These are phyloP conservation scores for Ilex asprella DNA, from an alignment of 257 asterid species.

Conservation along the genomic window DNA sequence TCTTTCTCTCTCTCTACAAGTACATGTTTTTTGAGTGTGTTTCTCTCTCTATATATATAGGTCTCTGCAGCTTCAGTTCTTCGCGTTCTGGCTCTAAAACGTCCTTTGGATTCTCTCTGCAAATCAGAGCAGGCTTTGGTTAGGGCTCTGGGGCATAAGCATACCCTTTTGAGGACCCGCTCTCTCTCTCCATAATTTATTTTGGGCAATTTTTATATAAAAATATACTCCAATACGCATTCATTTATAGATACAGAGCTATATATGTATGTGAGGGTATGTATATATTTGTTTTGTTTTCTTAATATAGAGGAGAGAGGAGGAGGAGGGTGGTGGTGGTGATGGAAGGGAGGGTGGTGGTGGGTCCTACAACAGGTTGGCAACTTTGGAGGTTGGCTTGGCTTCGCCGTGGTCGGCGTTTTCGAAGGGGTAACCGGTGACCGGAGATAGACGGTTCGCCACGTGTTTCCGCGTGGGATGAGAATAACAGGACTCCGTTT, in stretches of 20 bases:
- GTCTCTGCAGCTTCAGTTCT: constrained; percentile 34
- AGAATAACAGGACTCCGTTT: neutral
- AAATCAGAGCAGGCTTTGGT: constrained; percentile 63
- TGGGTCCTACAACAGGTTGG: constrained; percentile 12
- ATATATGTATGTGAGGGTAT: neutral
- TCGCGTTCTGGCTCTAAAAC: constrained; percentile 32
- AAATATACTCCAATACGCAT: neutral
- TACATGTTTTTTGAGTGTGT: constrained; percentile 3
- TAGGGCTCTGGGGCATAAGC: constrained; percentile 52
- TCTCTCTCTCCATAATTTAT: constrained; percentile 18
- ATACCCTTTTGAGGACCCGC: constrained; percentile 34
- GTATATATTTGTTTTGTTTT: neutral
- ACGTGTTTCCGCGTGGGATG: constrained; percentile 9
- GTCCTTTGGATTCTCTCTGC: constrained; percentile 58
- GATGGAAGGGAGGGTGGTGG: neutral
- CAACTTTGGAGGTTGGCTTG: neutral
- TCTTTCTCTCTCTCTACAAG: constrained; percentile 19
- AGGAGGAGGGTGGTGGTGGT: too few relatives aligned
- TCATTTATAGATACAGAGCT: neutral
- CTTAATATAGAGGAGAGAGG: neutral
- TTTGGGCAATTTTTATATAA: too few relatives aligned
- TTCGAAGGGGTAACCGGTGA: constrained; percentile 2
- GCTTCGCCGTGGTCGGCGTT: neutral
- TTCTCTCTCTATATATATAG: constrained; percentile 16
- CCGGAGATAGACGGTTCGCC: constrained; percentile 8